phyloP scores from a whole-genome alignment of 192 early-diverging fungal genomes.

The Entomortierella chlamydospora region DNA sequence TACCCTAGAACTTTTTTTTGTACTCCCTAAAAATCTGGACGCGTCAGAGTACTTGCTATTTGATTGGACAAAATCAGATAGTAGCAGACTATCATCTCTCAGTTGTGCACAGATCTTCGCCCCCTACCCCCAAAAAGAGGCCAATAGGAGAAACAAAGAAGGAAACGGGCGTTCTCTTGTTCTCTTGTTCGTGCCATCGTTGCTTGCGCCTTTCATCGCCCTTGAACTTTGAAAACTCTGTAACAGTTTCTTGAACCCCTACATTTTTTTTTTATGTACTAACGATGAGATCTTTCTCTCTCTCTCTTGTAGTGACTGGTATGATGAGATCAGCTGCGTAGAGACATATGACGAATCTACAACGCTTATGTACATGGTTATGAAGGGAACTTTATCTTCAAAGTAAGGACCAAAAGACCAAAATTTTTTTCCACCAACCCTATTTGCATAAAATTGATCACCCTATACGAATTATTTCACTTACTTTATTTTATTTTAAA shows the following conservation, averaged over 20 bases:
- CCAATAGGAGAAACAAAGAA: too few relatives aligned
- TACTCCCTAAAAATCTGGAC: background rate
- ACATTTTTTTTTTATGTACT: constrained; percentile 3
- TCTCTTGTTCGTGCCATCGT: background rate
- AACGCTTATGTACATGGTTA: constrained; percentile 46
- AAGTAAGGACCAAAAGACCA: constrained; percentile 31
- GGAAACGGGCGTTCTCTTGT: too few relatives aligned
- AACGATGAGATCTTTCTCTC: background rate
- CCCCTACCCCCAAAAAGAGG: too few relatives aligned
- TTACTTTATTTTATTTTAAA: background rate
- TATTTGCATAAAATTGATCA: too few relatives aligned
- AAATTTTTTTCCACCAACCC: background rate
- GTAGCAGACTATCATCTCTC: background rate
- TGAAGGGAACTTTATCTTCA: constrained; percentile 44
- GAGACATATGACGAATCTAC: constrained; percentile 49
- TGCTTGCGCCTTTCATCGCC: too few relatives aligned
- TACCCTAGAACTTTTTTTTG: background rate
- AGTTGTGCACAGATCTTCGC: background rate
- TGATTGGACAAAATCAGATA: background rate
- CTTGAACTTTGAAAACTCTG: background rate
- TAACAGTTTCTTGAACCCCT: background rate
- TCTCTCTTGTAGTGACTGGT: constrained; percentile 41
- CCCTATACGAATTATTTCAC: too few relatives aligned
- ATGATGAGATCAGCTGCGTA: constrained; percentile 45
- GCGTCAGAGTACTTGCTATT: background rate